Evolutionary conservation across 257 asterid species (phyloP).

Genomic region (Fraxinus anomala): DNA sequence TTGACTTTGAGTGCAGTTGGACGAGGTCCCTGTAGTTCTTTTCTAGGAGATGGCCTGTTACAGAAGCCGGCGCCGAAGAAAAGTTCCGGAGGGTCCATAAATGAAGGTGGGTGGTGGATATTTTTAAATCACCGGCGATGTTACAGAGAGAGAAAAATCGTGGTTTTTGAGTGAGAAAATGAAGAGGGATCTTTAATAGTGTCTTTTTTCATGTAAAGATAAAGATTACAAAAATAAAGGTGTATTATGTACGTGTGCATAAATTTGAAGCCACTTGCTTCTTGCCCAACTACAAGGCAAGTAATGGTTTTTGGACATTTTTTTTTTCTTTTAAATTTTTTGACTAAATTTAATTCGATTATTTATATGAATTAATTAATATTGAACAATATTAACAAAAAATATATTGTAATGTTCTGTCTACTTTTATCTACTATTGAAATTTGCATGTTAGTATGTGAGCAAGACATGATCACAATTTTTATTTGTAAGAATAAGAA

Average conservation of each 20-base stretch:
- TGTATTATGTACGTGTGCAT: background rate
- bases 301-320: background rate
- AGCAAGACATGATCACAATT: no score
- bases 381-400: no score
- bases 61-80: conserved; percentile 38
- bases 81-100: conserved; percentile 58
- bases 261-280: background rate
- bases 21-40: conserved; percentile 88
- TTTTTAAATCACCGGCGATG: conserved; percentile 22
- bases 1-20: conserved; percentile 83
- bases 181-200: conserved; percentile 19
- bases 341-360: no score
- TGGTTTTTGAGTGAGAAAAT: background rate
- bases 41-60: conserved; percentile 63
- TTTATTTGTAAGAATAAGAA: no score
- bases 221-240: background rate
- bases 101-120: conserved; percentile 30
- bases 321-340: no score
- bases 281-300: background rate
- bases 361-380: no score
- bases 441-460: no score
- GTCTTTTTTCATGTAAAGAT: background rate
- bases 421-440: no score
- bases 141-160: conserved; percentile 5
- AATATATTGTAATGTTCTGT: no score